Conservation (phyloP, 1,284 basidiomycete species). For the Pisolithus thermaeus region DNA sequence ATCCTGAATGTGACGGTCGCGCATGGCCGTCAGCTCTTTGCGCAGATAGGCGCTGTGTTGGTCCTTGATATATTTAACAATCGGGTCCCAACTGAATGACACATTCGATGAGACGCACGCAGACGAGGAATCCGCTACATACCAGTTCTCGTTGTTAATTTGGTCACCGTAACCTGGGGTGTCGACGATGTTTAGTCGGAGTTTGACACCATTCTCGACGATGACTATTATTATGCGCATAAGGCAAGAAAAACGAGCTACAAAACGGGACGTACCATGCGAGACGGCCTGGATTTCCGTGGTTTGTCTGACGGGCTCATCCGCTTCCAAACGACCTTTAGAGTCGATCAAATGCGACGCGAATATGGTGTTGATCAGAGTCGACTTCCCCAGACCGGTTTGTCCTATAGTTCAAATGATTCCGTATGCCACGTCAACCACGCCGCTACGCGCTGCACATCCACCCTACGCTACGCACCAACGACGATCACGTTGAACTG, state of each 20-base stretch:
- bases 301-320: constrained; percentile 87
- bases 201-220: constrained; percentile 91
- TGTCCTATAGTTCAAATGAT: constrained; percentile 56
- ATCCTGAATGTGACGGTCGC: constrained; percentile 97
- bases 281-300: constrained; percentile 96
- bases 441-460: neutral
- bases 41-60: constrained; percentile 98
- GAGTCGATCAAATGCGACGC: constrained; percentile 97
- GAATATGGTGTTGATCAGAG: constrained; percentile 98
- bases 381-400: constrained; percentile 97
- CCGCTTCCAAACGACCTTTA: constrained; percentile 86
- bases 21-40: constrained; percentile 98
- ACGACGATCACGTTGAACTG: constrained; percentile 98
- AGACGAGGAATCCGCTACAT: constrained; percentile 25
- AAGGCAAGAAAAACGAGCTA: constrained; percentile 3
- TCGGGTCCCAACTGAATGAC: constrained; percentile 86
- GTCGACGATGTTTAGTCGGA: constrained; percentile 97
- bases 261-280: constrained; percentile 62
- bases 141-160: constrained; percentile 99
- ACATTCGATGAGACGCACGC: constrained; percentile 4
- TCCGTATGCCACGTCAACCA: neutral
- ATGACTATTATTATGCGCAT: constrained; percentile 59
- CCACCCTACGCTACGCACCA: constrained; percentile 51
- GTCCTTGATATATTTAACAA: constrained; percentile 98
- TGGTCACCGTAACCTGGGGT: constrained; percentile 99